Base-by-base conservation (phyloP, 2,329 filamentous ascomycete genomes). In the Acephala macrosclerotiorum region DNA sequence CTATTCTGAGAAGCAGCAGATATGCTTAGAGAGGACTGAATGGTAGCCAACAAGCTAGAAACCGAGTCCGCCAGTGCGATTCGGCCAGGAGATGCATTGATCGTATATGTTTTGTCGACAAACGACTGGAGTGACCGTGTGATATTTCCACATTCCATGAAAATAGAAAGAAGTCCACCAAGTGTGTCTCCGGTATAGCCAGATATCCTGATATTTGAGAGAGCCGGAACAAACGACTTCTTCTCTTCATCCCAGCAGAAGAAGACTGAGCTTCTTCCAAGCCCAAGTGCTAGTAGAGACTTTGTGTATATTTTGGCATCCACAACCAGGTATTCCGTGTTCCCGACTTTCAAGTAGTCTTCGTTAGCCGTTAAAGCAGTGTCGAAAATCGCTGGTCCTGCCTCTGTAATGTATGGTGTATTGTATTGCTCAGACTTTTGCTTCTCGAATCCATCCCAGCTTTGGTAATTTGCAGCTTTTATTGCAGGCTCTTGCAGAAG, bases 231-330 rank as follows among this genome's bases (percentile, higher is more conserved):
- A 71, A 94, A 93, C 0, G 79, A 79, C 26, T 77, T 78, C 33
- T 81, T 81, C 2, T 80, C 79, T 1, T 81, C 75, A 59, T 89
- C 80, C 82, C 87, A 93, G 0, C 78, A 74, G 75, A 93, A 96
- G 38, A 96, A 84, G 1, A 91, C 82, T 0, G 92, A 94, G 45
- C 88, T 89, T 57, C 91, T 84, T 0, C 92, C 92, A 6, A 94
- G 83, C 0, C 88, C 87, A 0, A 95, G 80, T 14, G 88, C 85
- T 67, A 91, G 81, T 0, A 95, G 79, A 12, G 88, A 89, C 20
- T 82, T 77, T 58, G 82, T 77, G 72, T 87, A 90, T 5, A 80
- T 74, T 22, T 77, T 80, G 1, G 80, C 76, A 58, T 86, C 80
- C 2, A 89, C 76, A 12, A 85, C 74, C 14, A 80, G 75, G 6